Percentiles rank a stretch among this genome's conserved stretches.
These are phyloP conservation scores for Rhynchospora tenuis DNA, from an alignment of 176 grass and related monocot species.

Conservation along the genomic window DNA sequence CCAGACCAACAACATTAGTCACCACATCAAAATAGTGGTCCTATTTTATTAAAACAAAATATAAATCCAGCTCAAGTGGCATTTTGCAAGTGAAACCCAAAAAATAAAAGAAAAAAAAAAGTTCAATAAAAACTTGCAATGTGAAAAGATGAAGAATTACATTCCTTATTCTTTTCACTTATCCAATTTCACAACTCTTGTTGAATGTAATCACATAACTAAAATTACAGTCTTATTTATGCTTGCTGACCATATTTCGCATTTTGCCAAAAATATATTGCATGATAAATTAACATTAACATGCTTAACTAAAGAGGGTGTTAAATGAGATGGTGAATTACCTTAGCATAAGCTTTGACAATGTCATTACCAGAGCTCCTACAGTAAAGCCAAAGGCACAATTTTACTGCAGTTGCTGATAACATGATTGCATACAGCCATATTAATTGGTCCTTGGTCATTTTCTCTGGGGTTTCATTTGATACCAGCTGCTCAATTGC, in stretches of 20 bases:
- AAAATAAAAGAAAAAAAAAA: not conserved
- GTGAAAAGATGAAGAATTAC: not conserved
- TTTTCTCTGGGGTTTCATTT: conserved; percentile 43
- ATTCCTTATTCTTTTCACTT: not conserved
- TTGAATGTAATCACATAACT: not conserved
- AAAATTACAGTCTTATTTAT: not conserved
- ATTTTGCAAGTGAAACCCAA: not conserved
- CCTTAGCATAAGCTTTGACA: conserved; percentile 73
- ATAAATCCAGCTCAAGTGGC: not conserved
- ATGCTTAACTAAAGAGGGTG: not conserved
- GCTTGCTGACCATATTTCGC: not conserved
- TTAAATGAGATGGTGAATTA: conserved; percentile 14
- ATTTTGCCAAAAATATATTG: not conserved
- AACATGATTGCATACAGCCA: conserved; percentile 91
- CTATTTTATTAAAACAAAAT: conserved; percentile 24
- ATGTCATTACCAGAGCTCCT: conserved; percentile 61
- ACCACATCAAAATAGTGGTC: conserved; percentile 92
- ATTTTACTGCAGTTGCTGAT: conserved; percentile 68
- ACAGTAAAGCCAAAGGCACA: conserved; percentile 76
- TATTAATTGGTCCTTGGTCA: conserved; percentile 53
- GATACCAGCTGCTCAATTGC: conserved; percentile 55
- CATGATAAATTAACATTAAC: not conserved
- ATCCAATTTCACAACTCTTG: not conserved
- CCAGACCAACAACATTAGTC: conserved; percentile 81
- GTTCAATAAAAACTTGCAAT: not conserved